Evolutionary conservation across 2,329 filamentous ascomycete species (phyloP).

Genomic region (Pyricularia sp.): DNA sequence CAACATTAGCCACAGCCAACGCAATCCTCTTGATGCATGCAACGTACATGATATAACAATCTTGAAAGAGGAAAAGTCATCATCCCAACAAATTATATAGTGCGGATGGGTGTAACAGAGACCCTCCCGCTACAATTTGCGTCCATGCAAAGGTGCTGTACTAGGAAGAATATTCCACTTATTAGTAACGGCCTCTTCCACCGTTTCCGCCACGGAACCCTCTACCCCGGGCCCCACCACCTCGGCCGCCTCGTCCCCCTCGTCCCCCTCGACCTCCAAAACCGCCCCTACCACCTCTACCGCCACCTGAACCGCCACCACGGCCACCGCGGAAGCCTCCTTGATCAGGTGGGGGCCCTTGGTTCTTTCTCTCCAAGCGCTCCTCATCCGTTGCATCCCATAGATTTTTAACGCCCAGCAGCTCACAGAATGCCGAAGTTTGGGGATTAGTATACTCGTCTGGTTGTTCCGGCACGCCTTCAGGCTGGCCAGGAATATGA

Average conservation of each 20-base stretch:
- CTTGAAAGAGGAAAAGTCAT: not conserved
- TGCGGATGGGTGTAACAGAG: not conserved
- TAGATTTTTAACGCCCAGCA: constrained; percentile 64
- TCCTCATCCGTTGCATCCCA: constrained; percentile 65
- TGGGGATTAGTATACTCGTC: constrained; percentile 79
- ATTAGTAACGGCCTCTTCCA: constrained; percentile 4
- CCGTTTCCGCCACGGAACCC: constrained; percentile 8
- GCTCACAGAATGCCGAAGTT: constrained; percentile 65
- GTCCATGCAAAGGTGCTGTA: not conserved
- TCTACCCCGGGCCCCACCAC: constrained; percentile 15
- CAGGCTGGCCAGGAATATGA: constrained; percentile 42
- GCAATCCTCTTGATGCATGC: not conserved
- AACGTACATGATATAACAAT: not conserved
- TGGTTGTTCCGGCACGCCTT: constrained; percentile 48
- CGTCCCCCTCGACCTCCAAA: constrained; percentile 24
- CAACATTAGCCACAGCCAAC: not conserved
- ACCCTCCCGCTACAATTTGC: not conserved
- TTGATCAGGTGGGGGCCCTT: constrained; percentile 37
- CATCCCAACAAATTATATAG: not conserved
- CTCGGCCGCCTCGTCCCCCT: constrained; percentile 20
- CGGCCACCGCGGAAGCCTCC: constrained; percentile 14
- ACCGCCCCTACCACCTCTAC: constrained; percentile 21
- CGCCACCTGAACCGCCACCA: constrained; percentile 17
- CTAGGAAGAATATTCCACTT: not conserved
- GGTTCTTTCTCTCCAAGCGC: constrained; percentile 41